Evolutionary conservation across 768 basidiomycete genomes (phyloP).

Genomic region (Lentinus brumalis): DNA sequence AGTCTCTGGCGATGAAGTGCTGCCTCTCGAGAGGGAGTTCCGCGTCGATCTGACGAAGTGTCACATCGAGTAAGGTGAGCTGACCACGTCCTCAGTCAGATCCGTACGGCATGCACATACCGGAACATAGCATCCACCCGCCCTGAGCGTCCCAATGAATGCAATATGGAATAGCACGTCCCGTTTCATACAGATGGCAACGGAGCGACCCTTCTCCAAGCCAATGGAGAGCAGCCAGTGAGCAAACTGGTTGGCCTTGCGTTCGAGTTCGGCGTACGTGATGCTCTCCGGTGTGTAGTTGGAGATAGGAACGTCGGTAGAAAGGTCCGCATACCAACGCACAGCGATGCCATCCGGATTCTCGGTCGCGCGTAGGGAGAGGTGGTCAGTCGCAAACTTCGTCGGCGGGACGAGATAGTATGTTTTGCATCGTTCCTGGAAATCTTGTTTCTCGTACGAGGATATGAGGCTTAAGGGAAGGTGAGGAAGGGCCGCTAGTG

Average conservation of each 20-base stretch:
- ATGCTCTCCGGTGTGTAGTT: conserved; percentile 12
- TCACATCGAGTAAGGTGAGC: background rate
- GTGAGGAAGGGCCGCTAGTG: conserved; percentile 1
- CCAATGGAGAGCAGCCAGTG: conserved; percentile 42
- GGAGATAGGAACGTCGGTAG: conserved; percentile 8
- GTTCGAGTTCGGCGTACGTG: conserved; percentile 40
- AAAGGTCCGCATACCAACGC: conserved; percentile 18
- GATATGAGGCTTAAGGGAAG: conserved; percentile 8
- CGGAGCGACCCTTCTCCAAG: conserved; percentile 40
- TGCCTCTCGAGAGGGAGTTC: conserved; percentile 50
- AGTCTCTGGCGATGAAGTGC: conserved; percentile 46
- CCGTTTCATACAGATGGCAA: conserved; percentile 49
- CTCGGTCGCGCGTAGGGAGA: conserved; percentile 2
- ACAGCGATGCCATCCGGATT: conserved; percentile 15
- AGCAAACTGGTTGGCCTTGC: conserved; percentile 42
- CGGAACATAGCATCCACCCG: conserved; percentile 55
- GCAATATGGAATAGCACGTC: conserved; percentile 44
- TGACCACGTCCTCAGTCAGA: background rate
- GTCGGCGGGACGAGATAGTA: conserved; percentile 15
- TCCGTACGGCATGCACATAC: conserved; percentile 30
- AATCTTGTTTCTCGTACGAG: conserved; percentile 10
- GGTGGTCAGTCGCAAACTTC: conserved; percentile 14
- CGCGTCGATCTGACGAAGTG: conserved; percentile 45
- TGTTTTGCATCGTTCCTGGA: conserved; percentile 4
- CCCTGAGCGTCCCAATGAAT: conserved; percentile 46